Conservation (phyloP, 2,329 filamentous ascomycete species). For the Kalmusia sp. region DNA sequence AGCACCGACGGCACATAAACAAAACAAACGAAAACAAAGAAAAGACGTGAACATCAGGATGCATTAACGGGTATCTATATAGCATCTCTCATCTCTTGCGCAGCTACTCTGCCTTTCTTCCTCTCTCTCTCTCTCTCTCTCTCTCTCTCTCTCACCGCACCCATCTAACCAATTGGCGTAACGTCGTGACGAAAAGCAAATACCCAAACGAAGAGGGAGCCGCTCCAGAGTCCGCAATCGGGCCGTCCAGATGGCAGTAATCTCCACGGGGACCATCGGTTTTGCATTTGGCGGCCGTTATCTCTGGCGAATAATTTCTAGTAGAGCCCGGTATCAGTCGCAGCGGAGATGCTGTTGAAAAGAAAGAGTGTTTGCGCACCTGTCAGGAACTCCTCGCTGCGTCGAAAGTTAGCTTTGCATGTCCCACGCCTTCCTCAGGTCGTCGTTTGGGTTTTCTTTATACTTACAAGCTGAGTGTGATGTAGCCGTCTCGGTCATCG, state of each 20-base stretch:
- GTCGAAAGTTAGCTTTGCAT: conserved; percentile 13
- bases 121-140: background rate
- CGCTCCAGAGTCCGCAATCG: conserved; percentile 10
- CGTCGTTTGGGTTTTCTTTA: no score
- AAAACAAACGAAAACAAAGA: no score
- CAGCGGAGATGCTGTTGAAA: conserved; percentile 59
- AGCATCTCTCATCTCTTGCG: background rate
- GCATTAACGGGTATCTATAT: conserved; percentile 8
- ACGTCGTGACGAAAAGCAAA: background rate
- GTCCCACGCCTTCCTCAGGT: no score
- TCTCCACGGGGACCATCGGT: background rate
- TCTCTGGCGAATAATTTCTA: conserved; percentile 53
- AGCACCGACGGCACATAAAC: no score
- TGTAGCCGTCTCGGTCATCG: conserved; percentile 91
- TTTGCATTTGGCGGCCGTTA: conserved; percentile 20
- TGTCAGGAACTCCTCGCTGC: conserved; percentile 61
- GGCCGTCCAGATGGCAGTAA: conserved; percentile 10
- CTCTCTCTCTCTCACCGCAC: background rate
- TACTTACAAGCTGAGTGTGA: conserved; percentile 64
- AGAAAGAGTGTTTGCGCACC: conserved; percentile 63
- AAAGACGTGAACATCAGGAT: background rate
- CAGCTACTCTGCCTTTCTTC: background rate
- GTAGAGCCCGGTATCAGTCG: conserved; percentile 60
- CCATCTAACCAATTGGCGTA: no score
- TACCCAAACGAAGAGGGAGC: background rate